Conservation (phyloP, 1,284 basidiomycete species). For the Sanghuangporus sanghuang region DNA sequence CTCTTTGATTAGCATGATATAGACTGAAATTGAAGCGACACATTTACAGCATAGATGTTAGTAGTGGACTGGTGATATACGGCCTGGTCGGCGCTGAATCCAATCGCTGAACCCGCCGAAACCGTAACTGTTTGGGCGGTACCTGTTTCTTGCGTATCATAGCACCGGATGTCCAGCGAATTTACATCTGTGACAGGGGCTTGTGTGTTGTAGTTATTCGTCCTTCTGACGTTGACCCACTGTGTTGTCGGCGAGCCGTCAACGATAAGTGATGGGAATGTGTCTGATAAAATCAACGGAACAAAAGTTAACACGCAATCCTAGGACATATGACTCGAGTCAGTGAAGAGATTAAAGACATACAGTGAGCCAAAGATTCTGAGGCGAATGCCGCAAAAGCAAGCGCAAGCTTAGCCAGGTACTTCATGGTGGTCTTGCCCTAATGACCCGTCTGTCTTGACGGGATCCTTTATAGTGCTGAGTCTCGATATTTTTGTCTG, state of each 20-base stretch:
- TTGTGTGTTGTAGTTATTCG: slow-evolving; percentile 40
- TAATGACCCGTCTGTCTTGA: background rate
- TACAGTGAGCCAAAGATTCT: slow-evolving; percentile 15
- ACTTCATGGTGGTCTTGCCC: slow-evolving; percentile 8
- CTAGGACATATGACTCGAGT: background rate
- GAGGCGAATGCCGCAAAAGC: slow-evolving; percentile 1
- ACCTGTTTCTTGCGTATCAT: slow-evolving; percentile 29
- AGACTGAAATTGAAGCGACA: background rate
- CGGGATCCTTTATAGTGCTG: background rate
- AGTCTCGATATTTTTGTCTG: background rate
- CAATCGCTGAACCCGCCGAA: slow-evolving; percentile 31
- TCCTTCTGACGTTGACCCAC: slow-evolving; percentile 39
- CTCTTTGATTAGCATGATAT: background rate
- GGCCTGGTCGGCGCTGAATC: slow-evolving; percentile 29
- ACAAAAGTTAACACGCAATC: background rate
- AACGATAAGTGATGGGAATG: slow-evolving; percentile 36
- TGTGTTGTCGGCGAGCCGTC: slow-evolving; percentile 31
- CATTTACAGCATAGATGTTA: slow-evolving; percentile 32
- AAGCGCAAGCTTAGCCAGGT: slow-evolving; percentile 1
- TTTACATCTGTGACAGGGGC: slow-evolving; percentile 34
- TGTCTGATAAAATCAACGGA: slow-evolving; percentile 27
- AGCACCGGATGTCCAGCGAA: slow-evolving; percentile 36
- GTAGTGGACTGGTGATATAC: slow-evolving; percentile 38
- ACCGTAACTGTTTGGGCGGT: slow-evolving; percentile 32
- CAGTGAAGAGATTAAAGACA: background rate